A percentile compares a stretch with the other conserved stretches of the same genome.
Evolutionary conservation across 1,284 basidiomycete genomes (phyloP).

Genomic region (Austroboletus niveus): DNA sequence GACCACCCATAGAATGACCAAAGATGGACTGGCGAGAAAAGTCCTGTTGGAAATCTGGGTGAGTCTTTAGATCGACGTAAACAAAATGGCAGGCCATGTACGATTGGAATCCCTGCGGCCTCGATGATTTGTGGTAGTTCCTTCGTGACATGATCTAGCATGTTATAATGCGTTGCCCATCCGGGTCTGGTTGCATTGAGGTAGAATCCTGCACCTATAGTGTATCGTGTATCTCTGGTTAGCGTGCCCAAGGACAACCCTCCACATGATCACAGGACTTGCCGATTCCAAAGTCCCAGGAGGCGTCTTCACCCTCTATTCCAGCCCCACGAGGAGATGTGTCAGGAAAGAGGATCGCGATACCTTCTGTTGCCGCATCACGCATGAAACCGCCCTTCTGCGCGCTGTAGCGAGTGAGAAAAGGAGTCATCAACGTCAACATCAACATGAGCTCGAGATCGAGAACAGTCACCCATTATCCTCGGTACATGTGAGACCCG

Average conservation of each 20-base stretch:
- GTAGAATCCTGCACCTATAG: slow-evolving; percentile 87
- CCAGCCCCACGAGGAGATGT: slow-evolving; percentile 93
- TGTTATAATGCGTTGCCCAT: slow-evolving; percentile 86
- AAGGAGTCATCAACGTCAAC: neutral
- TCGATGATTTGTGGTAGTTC: slow-evolving; percentile 82
- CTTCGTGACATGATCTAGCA: slow-evolving; percentile 79
- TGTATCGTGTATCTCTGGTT: neutral
- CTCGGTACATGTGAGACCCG: slow-evolving; percentile 94
- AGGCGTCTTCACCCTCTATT: slow-evolving; percentile 83
- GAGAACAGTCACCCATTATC: slow-evolving; percentile 73
- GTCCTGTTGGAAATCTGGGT: slow-evolving; percentile 45
- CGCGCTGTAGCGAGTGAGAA: slow-evolving; percentile 46
- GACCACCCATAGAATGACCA: slow-evolving; percentile 89
- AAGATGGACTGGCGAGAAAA: slow-evolving; percentile 74
- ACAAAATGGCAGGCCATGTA: slow-evolving; percentile 33
- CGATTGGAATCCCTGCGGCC: slow-evolving; percentile 64
- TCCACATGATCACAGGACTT: slow-evolving; percentile 9
- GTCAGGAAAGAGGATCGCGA: slow-evolving; percentile 95
- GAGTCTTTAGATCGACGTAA: neutral
- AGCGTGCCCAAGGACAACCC: neutral
- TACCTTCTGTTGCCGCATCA: slow-evolving; percentile 76
- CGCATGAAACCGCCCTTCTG: slow-evolving; percentile 88
- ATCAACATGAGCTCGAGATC: neutral
- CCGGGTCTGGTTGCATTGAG: slow-evolving; percentile 82
- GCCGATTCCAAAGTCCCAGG: slow-evolving; percentile 92